Evolutionary conservation across 805 yeast genomes (phyloP).

Genomic region (Kodamaea jinghongensis): DNA sequence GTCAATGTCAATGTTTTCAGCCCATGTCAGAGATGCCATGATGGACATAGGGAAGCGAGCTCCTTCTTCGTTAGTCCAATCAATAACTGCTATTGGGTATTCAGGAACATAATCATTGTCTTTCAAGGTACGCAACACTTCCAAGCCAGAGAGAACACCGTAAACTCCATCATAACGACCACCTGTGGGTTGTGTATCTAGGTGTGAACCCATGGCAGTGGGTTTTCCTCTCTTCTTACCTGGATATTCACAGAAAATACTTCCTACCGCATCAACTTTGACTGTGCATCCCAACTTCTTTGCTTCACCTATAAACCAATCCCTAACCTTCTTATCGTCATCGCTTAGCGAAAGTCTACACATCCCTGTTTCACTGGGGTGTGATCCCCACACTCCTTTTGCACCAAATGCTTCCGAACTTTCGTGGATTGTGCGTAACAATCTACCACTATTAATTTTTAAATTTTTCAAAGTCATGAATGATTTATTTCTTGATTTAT

Average conservation of each 20-base stretch:
- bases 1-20: conserved; percentile 47
- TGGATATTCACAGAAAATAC: conserved; percentile 63
- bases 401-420: conserved; percentile 62
- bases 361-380: conserved; percentile 61
- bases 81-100: conserved; percentile 60
- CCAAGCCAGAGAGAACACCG: conserved; percentile 67
- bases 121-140: conserved; percentile 61
- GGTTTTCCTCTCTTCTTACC: conserved; percentile 50
- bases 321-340: conserved; percentile 60
- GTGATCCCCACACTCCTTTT: conserved; percentile 58
- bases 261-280: conserved; percentile 63
- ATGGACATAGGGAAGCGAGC: conserved; percentile 70
- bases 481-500: too few relatives aligned
- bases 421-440: conserved; percentile 57
- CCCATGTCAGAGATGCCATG: conserved; percentile 69
- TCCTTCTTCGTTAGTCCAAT: conserved; percentile 81
- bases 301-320: conserved; percentile 61
- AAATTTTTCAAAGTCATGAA: conserved; percentile 4
- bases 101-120: conserved; percentile 59
- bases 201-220: conserved; percentile 69
- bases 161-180: conserved; percentile 73
- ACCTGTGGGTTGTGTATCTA: conserved; percentile 78
- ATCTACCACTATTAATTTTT: conserved; percentile 29
- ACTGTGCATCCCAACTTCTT: conserved; percentile 54
- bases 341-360: conserved; percentile 62